Evolutionary conservation across 2,329 filamentous ascomycete genomes (phyloP).

Genomic region (Aspergillus sp.): DNA sequence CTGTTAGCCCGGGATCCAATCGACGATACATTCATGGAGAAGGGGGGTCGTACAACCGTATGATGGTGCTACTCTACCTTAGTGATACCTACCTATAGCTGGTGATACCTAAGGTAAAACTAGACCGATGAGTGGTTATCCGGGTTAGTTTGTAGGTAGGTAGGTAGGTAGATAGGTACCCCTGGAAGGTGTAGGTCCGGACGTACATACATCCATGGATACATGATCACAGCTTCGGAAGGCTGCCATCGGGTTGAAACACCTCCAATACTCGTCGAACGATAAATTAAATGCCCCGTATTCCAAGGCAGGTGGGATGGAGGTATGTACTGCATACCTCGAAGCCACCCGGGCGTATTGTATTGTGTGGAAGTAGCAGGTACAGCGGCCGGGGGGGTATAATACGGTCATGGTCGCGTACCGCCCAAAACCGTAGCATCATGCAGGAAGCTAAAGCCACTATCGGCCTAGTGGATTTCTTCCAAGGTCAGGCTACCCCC

Average conservation of each 20-base stretch:
- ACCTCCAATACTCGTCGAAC: too few relatives aligned
- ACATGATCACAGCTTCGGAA: too few relatives aligned
- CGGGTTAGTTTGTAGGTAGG: background rate
- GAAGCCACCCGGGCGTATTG: too few relatives aligned
- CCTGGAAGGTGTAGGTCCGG: background rate
- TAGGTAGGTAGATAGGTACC: background rate
- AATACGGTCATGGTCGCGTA: background rate
- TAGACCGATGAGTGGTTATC: background rate
- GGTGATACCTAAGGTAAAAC: background rate
- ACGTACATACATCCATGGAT: too few relatives aligned
- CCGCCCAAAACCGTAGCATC: conserved; percentile 6
- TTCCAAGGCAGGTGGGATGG: too few relatives aligned
- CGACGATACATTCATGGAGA: background rate
- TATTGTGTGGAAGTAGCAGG: too few relatives aligned
- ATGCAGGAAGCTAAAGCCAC: conserved; percentile 18
- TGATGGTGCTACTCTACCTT: background rate
- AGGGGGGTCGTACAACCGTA: background rate
- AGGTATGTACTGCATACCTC: too few relatives aligned
- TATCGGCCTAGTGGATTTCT: conserved; percentile 10
- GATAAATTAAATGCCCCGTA: too few relatives aligned
- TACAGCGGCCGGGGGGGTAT: too few relatives aligned
- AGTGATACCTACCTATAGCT: background rate
- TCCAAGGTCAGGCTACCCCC: conserved; percentile 13
- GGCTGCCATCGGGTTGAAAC: too few relatives aligned
- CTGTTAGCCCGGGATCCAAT: background rate